Conservation (phyloP, 73 alveolate species). For the Stentor coeruleus region DNA sequence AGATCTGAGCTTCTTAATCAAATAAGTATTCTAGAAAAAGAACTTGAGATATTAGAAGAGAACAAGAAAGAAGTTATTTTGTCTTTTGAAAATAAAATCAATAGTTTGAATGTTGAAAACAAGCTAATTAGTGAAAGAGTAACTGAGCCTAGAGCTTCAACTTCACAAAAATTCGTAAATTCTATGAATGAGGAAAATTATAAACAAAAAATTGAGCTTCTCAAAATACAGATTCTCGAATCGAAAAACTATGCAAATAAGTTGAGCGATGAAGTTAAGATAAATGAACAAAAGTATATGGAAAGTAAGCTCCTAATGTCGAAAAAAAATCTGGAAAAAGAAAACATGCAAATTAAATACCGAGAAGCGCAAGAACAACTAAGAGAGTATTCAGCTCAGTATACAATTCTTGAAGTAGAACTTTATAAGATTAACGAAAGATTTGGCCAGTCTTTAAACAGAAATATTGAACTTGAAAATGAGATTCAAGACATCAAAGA, state of each 20-base stretch:
- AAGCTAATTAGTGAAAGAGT: background rate
- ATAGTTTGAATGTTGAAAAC: background rate
- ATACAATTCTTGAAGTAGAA: background rate
- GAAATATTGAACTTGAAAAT: background rate
- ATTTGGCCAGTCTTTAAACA: background rate
- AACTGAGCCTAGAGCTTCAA: background rate
- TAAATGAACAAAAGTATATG: background rate
- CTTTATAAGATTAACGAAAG: background rate
- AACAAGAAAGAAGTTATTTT: background rate
- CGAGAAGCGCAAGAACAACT: background rate
- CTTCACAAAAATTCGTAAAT: background rate
- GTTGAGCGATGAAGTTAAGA: background rate
- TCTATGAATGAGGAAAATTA: background rate
- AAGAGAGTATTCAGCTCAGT: background rate
- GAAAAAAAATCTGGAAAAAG: background rate
- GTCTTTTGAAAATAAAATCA: background rate
- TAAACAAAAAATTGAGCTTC: background rate
- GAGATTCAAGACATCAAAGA: background rate
- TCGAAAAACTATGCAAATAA: background rate
- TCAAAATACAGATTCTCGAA: background rate
- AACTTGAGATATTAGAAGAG: background rate
- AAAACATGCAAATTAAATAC: background rate
- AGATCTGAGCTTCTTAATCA: background rate
- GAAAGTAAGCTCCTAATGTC: background rate
- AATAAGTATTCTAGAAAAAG: constrained; percentile 3